Percentiles rank a stretch among this genome's conserved stretches.
Evolutionary conservation across 1,139 yeast species (phyloP).

Genomic region (Lizanozyma gosingica): DNA sequence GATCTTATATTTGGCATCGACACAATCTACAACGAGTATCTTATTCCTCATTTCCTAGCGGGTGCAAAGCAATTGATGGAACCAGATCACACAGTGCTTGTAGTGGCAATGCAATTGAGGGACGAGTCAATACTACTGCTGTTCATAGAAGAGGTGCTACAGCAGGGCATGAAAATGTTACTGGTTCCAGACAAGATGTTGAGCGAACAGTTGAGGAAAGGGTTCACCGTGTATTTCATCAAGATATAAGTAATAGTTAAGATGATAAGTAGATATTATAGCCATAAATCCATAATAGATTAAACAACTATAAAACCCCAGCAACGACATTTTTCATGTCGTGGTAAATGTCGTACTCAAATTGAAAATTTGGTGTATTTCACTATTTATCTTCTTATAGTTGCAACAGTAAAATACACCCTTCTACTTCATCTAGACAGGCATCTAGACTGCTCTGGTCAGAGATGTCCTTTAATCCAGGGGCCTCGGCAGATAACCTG

Average conservation of each 20-base stretch:
- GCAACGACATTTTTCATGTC: not conserved
- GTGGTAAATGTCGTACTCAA: not conserved
- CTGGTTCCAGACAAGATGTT: conserved; percentile 21
- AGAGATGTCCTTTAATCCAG: not conserved
- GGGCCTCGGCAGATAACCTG: not conserved
- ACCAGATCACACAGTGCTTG: conserved; percentile 19
- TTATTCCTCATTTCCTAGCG: conserved; percentile 42
- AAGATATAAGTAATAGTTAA: not conserved
- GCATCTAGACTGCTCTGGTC: not conserved
- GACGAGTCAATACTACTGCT: conserved; percentile 42
- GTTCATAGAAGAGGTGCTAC: conserved; percentile 28
- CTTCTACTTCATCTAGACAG: not conserved
- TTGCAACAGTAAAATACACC: too few relatives aligned
- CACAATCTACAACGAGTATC: conserved; percentile 58
- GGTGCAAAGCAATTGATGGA: conserved; percentile 31
- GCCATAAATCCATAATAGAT: too few relatives aligned
- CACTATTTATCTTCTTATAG: too few relatives aligned
- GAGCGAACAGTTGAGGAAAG: conserved; percentile 21
- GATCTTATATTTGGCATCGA: conserved; percentile 58
- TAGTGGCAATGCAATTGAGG: conserved; percentile 50
- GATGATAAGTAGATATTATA: not conserved
- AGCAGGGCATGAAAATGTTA: conserved; percentile 12
- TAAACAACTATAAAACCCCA: too few relatives aligned
- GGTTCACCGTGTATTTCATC: conserved; percentile 39
- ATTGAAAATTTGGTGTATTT: too few relatives aligned